Base-by-base conservation (phyloP, 176 grass and related monocot species). In the Cenchrus fungigraminus region DNA sequence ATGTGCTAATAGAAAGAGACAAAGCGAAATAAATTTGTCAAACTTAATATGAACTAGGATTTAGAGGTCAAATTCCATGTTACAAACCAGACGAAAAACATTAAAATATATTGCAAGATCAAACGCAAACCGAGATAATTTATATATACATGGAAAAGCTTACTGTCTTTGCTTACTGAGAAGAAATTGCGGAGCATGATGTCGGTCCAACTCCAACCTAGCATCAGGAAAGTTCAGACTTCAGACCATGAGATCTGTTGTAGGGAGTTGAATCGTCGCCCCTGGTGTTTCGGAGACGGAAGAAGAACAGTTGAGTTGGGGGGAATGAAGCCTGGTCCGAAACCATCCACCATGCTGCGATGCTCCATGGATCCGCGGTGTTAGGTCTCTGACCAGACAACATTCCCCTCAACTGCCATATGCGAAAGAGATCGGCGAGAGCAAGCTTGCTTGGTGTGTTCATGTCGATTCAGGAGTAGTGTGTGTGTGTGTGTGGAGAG, bases 301-400 rank as follows among this genome's bases (percentile, higher is more conserved):
- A 4, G 60, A 68, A 79, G 68, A 79, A 78, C 5, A 74, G 44
- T 79, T 74, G 83, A 95, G 96, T 92, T 95, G 89, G 86, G 96
- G 93, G 96, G 96, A 98, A 98, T 98, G 96, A 95, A 95, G 96
- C 93, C 93, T 98, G 96, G 96, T 95, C 93, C 96, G 93, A 95
- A 90, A 93, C 83, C 91, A 45, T 88, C 77, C 89, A 60, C 84
- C n/a, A 12, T 57, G 47, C 19, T 16, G 42, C 43, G 45, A 28
- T 74, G 71, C 71, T 73, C 37, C 68, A 14, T 42, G n/a, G 17
- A 12, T 74, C 16, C 15, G 7, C 12, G n/a, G 44, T 68, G 88
- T 85, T 77, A 80, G 95, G 89, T 88, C 87, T 98, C 96, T 86
- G 84, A 93, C 87, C 93, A 95, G 93, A 94, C 96, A 77, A 90